Conservation (phyloP, 352 stramenopile genomes). For the Phytophthora fragariaefolia region DNA sequence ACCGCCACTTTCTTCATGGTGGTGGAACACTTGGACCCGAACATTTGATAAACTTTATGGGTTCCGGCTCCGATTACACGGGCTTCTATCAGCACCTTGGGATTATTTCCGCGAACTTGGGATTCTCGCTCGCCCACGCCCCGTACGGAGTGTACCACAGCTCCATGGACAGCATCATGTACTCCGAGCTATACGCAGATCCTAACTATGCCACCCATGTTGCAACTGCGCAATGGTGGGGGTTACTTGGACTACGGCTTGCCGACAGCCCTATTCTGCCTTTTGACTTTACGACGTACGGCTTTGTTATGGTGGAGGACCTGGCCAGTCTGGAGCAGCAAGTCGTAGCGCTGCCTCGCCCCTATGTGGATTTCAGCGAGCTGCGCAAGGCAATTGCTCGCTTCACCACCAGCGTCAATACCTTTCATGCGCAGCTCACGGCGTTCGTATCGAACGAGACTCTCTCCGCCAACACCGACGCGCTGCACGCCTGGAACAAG, state of each 20-base stretch:
- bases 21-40: conserved; percentile 35
- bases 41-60: conserved; percentile 56
- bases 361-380: conserved; percentile 39
- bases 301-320: conserved; percentile 54
- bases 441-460: conserved; percentile 38
- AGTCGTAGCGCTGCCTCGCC: conserved; percentile 20
- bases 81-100: conserved; percentile 85
- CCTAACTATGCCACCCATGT: conserved; percentile 57
- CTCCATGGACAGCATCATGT: conserved; percentile 84
- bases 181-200: conserved; percentile 63
- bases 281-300: conserved; percentile 70
- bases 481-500: conserved; percentile 36
- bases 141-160: conserved; percentile 81
- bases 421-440: conserved; percentile 26
- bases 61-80: conserved; percentile 72
- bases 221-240: conserved; percentile 55
- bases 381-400: conserved; percentile 45
- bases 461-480: conserved; percentile 16
- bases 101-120: conserved; percentile 61
- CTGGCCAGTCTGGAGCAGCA: conserved; percentile 37
- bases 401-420: conserved; percentile 33
- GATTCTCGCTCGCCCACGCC: conserved; percentile 21
- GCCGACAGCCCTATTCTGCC: conserved; percentile 53
- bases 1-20: conserved; percentile 12
- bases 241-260: conserved; percentile 56